These are phyloP conservation scores for Cyberlindnera meyerae DNA, from an alignment of 805 yeast genomes.

Conservation along the genomic window DNA sequence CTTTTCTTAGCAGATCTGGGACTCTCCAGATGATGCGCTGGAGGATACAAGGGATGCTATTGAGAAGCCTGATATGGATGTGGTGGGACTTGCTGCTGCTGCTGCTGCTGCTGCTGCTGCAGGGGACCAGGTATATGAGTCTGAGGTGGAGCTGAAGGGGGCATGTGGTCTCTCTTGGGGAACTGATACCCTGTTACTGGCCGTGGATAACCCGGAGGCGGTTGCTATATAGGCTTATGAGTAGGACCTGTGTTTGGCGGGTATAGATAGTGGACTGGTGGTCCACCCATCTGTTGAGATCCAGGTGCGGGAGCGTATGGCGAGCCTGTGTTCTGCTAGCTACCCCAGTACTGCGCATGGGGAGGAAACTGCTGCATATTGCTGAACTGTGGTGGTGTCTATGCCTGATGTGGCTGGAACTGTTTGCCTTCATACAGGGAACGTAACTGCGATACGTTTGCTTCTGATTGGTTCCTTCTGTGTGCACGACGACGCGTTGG, in stretches of 20 bases:
- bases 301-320: slow-evolving; percentile 14
- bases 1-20: slow-evolving; percentile 10
- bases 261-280: slow-evolving; percentile 10
- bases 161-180: slow-evolving; percentile 5
- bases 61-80: too few species aligned
- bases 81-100: slow-evolving; percentile 5
- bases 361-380: too few species aligned
- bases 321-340: too few species aligned
- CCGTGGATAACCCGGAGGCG: slow-evolving; percentile 3
- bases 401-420: slow-evolving; percentile 3
- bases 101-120: too few species aligned
- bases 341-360: slow-evolving; percentile 3
- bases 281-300: slow-evolving; percentile 1
- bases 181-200: slow-evolving; percentile 6
- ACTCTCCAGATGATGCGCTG: too few species aligned
- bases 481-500: slow-evolving; percentile 8
- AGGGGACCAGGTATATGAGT: too few species aligned
- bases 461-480: slow-evolving; percentile 28
- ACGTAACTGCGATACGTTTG: slow-evolving; percentile 24
- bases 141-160: too few species aligned
- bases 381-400: slow-evolving; percentile 2
- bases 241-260: slow-evolving; percentile 1
- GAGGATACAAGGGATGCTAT: too few species aligned
- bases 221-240: too few species aligned
- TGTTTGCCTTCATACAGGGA: slow-evolving; percentile 18